A percentile compares a stretch with the other conserved stretches of the same genome.
Evolutionary conservation across 2,329 filamentous ascomycete genomes (phyloP).

Genomic region (Penicillium occitanis): DNA sequence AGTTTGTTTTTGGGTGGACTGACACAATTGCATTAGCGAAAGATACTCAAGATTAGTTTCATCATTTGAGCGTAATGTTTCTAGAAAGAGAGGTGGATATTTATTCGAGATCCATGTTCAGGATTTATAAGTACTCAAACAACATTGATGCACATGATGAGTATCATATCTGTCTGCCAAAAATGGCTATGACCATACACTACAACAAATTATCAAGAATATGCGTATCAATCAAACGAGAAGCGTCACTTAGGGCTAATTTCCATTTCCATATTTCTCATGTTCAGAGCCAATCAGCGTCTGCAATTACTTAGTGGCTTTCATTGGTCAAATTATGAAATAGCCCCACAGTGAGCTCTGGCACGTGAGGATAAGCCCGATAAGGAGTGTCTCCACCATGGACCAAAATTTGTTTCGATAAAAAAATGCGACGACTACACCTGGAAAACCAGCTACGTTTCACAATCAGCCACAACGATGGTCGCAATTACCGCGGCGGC

Average conservation of each 20-base stretch:
- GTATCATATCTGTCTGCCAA: neutral
- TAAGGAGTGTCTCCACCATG: neutral
- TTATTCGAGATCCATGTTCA: neutral
- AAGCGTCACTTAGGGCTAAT: neutral
- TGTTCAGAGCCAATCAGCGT: neutral
- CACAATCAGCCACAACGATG: neutral
- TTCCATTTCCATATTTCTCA: neutral
- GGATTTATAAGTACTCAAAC: neutral
- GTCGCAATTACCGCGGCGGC: slow-evolving; percentile 1
- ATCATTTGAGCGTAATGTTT: neutral
- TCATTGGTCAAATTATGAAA: neutral
- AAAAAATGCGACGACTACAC: slow-evolving; percentile 3
- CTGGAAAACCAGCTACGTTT: neutral
- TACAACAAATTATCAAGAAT: neutral
- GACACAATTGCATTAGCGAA: neutral
- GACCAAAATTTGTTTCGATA: slow-evolving; percentile 16
- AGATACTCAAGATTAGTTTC: neutral
- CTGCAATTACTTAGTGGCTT: neutral
- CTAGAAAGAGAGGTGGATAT: neutral
- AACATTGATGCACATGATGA: too few relatives aligned
- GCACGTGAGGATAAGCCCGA: slow-evolving; percentile 11
- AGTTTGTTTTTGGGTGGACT: neutral
- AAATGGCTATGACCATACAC: neutral
- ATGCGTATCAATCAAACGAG: neutral
- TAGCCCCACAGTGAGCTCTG: neutral